Evolutionary conservation across 148 eudicot species (phyloP), one percentile per base, ranked within the genome.

Genomic region (Rhododendron molle): DNA sequence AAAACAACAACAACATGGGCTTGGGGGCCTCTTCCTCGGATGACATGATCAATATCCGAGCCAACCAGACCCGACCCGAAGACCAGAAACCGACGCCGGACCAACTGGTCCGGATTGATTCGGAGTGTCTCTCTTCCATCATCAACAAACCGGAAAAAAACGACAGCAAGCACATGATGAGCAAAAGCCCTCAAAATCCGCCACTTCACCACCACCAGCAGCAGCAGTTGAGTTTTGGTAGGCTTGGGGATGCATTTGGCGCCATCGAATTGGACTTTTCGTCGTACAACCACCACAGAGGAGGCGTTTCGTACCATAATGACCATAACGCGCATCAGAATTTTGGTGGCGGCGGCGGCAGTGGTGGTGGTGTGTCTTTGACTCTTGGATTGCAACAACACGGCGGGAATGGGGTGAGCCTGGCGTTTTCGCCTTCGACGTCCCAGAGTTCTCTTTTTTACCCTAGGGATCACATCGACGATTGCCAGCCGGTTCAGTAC

Each of bases 371-470:
- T 1, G 98, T 95, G 71, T 95, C 99, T 8, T 86, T 97, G 81
- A 97, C 98, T 38, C 82, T 97, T 87, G 99, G 99, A 72, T 89
- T 97, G 83, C 98, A 95, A 43, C 99, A 93, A 73, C 93, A 94
- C 78, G 95, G 94, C n/a, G 95, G 92, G 26, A 84, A 49, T 86
- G 94, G 95, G 18, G 94, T 93, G 86, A 89, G 95, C 86, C 84
- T 96, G 83, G 94, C 95, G 32, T 93, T 94, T 72, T 89, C 94
- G 2, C 81, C 91, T 21, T 58, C 65, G 0, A 36, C 91, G 0
- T 83, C 92, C 0, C 95, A 91, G 21, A 84, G 87, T 38, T 91
- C 99, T 15, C 92, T 94, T 14, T 95, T 91, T 85, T 96, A 95
- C 67, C 73, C 88, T 52, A 90, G 96, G 54, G 98, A 91, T 15